phyloP scores from a whole-genome alignment of 2,329 filamentous ascomycete genomes.

The Chaetomiaceae sp. region DNA sequence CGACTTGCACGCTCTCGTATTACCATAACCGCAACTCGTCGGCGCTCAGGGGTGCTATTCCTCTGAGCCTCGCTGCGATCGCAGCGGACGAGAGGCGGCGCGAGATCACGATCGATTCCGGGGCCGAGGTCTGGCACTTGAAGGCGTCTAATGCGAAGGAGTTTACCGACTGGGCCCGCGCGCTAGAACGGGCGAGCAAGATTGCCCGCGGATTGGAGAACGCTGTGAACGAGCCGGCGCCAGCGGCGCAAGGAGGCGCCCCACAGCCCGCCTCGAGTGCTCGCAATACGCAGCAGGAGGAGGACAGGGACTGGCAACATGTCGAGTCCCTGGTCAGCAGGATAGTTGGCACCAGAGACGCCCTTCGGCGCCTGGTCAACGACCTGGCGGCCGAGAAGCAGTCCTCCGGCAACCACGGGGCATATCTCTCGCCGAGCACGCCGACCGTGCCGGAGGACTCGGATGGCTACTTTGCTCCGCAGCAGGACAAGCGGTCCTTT shows the following conservation, averaged over 20 bases:
- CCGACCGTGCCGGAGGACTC: slow-evolving; percentile 44
- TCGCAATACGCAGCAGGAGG: slow-evolving; percentile 43
- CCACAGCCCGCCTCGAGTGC: slow-evolving; percentile 28
- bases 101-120: slow-evolving; percentile 95
- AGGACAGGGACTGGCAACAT: slow-evolving; percentile 81
- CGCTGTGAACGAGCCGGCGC: slow-evolving; percentile 25
- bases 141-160: slow-evolving; percentile 77
- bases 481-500: slow-evolving; percentile 66
- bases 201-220: slow-evolving; percentile 53
- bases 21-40: slow-evolving; percentile 94
- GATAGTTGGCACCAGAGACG: slow-evolving; percentile 83
- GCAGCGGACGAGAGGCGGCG: slow-evolving; percentile 81
- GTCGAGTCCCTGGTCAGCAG: slow-evolving; percentile 82
- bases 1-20: slow-evolving; percentile 90
- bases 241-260: slow-evolving; percentile 17
- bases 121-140: slow-evolving; percentile 94
- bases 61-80: slow-evolving; percentile 84
- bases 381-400: slow-evolving; percentile 68
- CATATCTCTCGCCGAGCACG: slow-evolving; percentile 40
- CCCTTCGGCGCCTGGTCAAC: slow-evolving; percentile 77
- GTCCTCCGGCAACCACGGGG: slow-evolving; percentile 30
- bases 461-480: slow-evolving; percentile 51
- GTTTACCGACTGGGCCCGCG: slow-evolving; percentile 81
- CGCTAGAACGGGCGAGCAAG: slow-evolving; percentile 76
- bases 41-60: slow-evolving; percentile 85